Evolutionary conservation across 768 basidiomycete genomes (phyloP).

Genomic region (Leccinum olivaceopallidum): DNA sequence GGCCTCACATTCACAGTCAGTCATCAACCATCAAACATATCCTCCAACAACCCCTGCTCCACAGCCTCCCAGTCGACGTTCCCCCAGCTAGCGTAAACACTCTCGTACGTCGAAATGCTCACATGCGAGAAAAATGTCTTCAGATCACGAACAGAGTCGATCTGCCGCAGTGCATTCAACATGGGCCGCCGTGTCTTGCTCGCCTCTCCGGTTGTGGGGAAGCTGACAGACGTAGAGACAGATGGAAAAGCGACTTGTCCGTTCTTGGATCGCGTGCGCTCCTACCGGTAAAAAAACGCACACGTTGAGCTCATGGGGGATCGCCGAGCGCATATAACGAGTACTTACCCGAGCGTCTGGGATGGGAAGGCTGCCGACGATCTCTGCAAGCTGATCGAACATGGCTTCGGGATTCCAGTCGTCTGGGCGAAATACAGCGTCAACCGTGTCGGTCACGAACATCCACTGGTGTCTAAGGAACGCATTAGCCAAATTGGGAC

Average conservation of each 20-base stretch:
- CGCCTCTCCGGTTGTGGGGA: conserved; percentile 36
- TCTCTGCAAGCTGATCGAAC: conserved; percentile 88
- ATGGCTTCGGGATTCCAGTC: conserved; percentile 83
- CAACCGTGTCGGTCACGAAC: conserved; percentile 96
- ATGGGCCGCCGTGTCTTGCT: conserved; percentile 71
- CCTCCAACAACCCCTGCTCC: conserved; percentile 75
- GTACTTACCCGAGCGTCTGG: conserved; percentile 34
- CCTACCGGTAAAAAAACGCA: conserved; percentile 14
- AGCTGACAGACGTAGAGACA: conserved; percentile 18
- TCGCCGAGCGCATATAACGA: background rate
- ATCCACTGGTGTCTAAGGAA: conserved; percentile 89
- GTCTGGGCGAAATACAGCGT: conserved; percentile 87
- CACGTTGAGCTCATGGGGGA: background rate
- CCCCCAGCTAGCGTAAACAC: conserved; percentile 79
- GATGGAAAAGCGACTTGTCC: conserved; percentile 25
- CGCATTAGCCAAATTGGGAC: conserved; percentile 6
- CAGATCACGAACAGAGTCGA: conserved; percentile 83
- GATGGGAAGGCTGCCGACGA: conserved; percentile 66
- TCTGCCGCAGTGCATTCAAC: conserved; percentile 63
- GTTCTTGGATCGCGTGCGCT: conserved; percentile 28
- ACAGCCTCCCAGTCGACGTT: conserved; percentile 90
- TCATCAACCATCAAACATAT: conserved; percentile 87
- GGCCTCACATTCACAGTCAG: background rate
- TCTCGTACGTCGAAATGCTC: conserved; percentile 88
- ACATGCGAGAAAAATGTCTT: conserved; percentile 90